Percentiles rank a stretch among this genome's conserved stretches.
phyloP scores from a whole-genome alignment of 495 filamentous ascomycete genomes.

The Xylaria scruposa region DNA sequence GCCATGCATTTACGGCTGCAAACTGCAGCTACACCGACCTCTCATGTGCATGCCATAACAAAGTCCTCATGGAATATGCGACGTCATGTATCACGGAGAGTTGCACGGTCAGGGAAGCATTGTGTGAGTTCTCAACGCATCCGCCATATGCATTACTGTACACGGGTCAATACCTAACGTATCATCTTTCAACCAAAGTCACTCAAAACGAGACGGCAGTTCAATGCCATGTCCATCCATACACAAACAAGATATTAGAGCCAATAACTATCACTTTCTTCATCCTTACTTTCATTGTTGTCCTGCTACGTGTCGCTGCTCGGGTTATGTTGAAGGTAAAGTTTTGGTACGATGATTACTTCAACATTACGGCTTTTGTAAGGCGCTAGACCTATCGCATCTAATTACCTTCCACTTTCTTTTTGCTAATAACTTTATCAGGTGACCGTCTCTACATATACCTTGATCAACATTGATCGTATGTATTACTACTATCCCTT shows the following conservation, averaged over 20 bases:
- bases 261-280: conserved; percentile 1
- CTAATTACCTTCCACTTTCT: neutral
- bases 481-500: neutral
- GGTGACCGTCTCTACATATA: neutral
- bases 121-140: neutral
- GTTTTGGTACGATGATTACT: conserved; percentile 46
- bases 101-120: conserved; percentile 9
- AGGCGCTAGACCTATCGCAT: neutral
- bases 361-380: conserved; percentile 40
- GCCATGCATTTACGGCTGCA: neutral
- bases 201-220: conserved; percentile 7
- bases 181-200: neutral
- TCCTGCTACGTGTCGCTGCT: conserved; percentile 34
- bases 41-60: neutral
- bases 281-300: conserved; percentile 5
- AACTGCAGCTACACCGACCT: neutral
- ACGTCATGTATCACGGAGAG: neutral
- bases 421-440: neutral
- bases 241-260: neutral
- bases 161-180: neutral
- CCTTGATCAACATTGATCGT: neutral
- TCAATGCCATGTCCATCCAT: neutral
- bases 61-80: neutral
- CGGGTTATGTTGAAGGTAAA: conserved; percentile 39
- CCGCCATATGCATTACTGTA: neutral